Evolutionary conservation across 2,329 filamentous ascomycete genomes (phyloP), one percentile per base, ranked within the genome.

Genomic region (Fusarium aywerte): DNA sequence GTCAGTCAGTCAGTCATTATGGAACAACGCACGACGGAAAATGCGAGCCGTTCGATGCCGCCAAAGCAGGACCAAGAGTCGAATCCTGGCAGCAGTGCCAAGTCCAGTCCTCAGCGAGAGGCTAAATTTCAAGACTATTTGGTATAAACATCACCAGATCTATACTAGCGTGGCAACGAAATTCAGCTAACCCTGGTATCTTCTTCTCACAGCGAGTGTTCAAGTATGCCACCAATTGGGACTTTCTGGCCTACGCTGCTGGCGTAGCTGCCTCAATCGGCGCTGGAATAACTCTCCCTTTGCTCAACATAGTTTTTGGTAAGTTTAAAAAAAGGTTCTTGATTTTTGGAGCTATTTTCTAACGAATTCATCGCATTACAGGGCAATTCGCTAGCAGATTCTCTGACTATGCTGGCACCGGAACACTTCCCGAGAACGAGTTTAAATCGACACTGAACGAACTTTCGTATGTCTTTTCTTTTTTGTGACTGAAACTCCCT

Each of bases 261-360:
- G 54, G 54, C 13, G 15, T 35, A n/a, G 12, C 20, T 5, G 55
- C 48, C 25, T 53, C 48, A 8, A 58, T 54, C 0, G 55, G 48
- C 7, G 58, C 38, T 6, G 54, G 58, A 13, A 45, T 58, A 2
- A 71, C 69, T n/a, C 53, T 79, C 52, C 74, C 78, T 4, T 58
- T 79, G 51, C 73, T 78, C 39, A 76, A 76, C 39, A 67, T 80
- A 2, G 72, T 79, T 0, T 76, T 80, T 40, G 78, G 78, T 64
- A 58, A 27, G 43, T 29, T 4, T 5, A 27, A 2, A 5, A 38
- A 23, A 12, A 0, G 2, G 29, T 3, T 11, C 2, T 4, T 0
- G 4, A 20, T 4, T 9, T 13, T 8, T 1, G 1, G 15, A 1
- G 3, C 5, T 23, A 9, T 2, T 6, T 11, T 2, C 11, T 43